Base-by-base conservation (phyloP, 164 flowering plant species). In the Magnolia officinalis region DNA sequence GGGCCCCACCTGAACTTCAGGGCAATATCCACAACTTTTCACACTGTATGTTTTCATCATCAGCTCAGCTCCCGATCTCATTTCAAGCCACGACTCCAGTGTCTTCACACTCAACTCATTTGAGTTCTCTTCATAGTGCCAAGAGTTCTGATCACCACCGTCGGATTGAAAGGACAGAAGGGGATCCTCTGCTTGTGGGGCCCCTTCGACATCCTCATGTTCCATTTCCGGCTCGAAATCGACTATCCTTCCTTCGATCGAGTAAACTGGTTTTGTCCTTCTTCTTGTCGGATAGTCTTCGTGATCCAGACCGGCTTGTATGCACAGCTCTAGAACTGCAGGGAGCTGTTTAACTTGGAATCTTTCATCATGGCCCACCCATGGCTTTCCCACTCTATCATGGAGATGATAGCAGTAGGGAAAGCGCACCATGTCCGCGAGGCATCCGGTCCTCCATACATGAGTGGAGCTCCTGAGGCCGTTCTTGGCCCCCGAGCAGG, bases 1-100 rank as follows among this genome's bases (percentile, higher is more conserved):
- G 2, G 94, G 94, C 66, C 96, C 95, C 1, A 92, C 98, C 83
- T 92, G 95, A 74, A 93, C 88, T 84, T 93, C 94, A 59, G 88
- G 86, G 78, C 98, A 90, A 72, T 89, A 93, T 13, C 98, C 98
- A 78, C 96, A 92, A 16, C 92, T 90, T 79, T 76, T 65, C 59
- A 90, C 96, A 50, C 63, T 77, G 76, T 90, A 93, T 72, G 81
- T 90, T 77, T 90, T 80, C 98, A 93, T 92, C 29, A 93, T 78
- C 80, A 81, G 80, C 76, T 75, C 81, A 18, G 82, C 86, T 64
- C 93, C 96, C 13, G 82, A 76, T 45, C 84, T 78, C 94, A 90
- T 87, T 67, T 85, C 87, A 61, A 85, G 73, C 96, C 96, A 90
- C 13, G 89, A 86, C 0, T 81, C 84, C 79, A 89, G 67, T 31